Evolutionary conservation across 2,329 filamentous ascomycete species (phyloP), one percentile per base, ranked within the genome.

Genomic region (Balansia obtecta): DNA sequence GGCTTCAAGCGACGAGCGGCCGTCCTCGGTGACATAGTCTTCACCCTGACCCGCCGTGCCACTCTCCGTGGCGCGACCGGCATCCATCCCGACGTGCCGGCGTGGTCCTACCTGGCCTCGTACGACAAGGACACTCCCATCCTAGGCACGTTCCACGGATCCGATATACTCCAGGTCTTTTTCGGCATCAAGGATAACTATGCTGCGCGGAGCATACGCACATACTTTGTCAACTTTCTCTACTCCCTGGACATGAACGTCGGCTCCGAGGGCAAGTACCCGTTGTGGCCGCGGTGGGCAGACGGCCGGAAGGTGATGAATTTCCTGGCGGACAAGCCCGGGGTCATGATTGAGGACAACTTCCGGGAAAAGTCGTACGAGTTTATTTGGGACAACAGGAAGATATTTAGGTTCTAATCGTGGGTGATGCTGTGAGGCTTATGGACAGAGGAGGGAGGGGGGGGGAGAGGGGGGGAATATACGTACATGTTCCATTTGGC

Each of bases 1-100:
- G 77, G 86, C 56, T 90, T 81, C 73, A 91, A 90, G 66, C 82
- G 84, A 13, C 69, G 88, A 0, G 80, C 85, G 1, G 85, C 86
- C 37, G 77, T 91, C 32, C 69, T 90, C 0, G 86, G 87, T 13
- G 87, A 93, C 60, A 59, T 88, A 0, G 77, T 78, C 2, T 91
- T 91, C 66, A 89, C 83, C 0, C 72, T 91, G 0, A 78, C 80
- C 0, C 79, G 86, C 1, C 80, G 87, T 15, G 53, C 74, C 5
- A 83, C 86, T 63, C 75, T 93, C 20, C 60, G 72, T 11, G 52
- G 60, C 0, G 63, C 77, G 1, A 60, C 62, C 0, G 49, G 66
- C 1, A 66, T 69, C 12, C 73, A 80, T 54, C 80, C 82, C 0
- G 48, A 60, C 16, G 78, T 88, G 0, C 80, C 81, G 0, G 68